Evolutionary conservation across 805 yeast species (phyloP).

Genomic region (Torulaspora indica): DNA sequence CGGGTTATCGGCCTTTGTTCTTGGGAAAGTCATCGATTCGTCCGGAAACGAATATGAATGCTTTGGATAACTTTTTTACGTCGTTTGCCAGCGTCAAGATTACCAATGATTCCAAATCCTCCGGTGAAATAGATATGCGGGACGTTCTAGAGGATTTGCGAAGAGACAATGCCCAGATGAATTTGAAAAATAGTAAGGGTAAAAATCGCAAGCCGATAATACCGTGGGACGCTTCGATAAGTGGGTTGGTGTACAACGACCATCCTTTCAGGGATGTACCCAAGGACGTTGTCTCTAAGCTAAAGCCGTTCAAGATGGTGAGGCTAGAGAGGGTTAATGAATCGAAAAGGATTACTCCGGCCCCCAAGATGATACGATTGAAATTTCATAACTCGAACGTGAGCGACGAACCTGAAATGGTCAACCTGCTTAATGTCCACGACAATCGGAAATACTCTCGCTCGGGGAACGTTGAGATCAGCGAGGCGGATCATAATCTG

Average conservation of each 20-base stretch:
- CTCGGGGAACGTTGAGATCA: conserved; percentile 3
- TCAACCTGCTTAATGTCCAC: conserved; percentile 23
- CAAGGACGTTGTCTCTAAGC: conserved; percentile 33
- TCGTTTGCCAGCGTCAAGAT: conserved; percentile 22
- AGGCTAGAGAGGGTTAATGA: conserved; percentile 75
- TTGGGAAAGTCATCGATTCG: conserved; percentile 36
- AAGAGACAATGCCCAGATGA: conserved; percentile 12
- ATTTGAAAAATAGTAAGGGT: conserved; percentile 8
- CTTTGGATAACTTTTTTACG: conserved; percentile 22
- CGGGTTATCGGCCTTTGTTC: conserved; percentile 45
- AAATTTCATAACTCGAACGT: conserved; percentile 34
- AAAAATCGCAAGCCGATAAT: conserved; percentile 29
- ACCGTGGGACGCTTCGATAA: conserved; percentile 40
- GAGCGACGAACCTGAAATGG: conserved; percentile 30
- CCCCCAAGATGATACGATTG: conserved; percentile 50
- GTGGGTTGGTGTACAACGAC: conserved; percentile 37
- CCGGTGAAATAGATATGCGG: conserved; percentile 18
- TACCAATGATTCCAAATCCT: conserved; percentile 9
- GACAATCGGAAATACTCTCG: conserved; percentile 6
- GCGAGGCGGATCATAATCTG: conserved; percentile 2
- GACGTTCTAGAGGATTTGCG: conserved; percentile 22
- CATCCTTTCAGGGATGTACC: conserved; percentile 37
- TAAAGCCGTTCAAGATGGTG: conserved; percentile 42
- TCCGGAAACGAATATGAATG: conserved; percentile 6
- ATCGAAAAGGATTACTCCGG: conserved; percentile 66